Evolutionary conservation across 306 rosid species (phyloP).

Genomic region (Lagenaria siceraria): DNA sequence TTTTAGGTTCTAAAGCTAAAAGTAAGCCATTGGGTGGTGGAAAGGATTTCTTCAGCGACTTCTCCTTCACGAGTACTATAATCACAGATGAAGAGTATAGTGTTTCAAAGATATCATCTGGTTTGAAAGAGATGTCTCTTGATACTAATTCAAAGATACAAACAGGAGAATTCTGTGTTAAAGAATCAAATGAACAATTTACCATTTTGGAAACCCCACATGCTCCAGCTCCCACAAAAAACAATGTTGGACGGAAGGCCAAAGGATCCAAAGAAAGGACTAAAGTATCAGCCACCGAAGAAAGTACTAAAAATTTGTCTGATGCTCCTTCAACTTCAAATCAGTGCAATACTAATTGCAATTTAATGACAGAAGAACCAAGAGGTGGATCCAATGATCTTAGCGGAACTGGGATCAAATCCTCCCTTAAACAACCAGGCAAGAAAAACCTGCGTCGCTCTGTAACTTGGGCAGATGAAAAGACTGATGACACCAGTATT

Average conservation of each 20-base stretch:
- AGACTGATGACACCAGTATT: constrained; percentile 12
- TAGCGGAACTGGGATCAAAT: constrained; percentile 19
- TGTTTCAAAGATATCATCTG: constrained; percentile 51
- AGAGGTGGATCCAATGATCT: constrained; percentile 20
- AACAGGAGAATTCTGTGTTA: constrained; percentile 9
- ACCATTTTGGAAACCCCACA: constrained; percentile 24
- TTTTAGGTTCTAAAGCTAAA: constrained; percentile 55
- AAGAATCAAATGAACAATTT: constrained; percentile 8
- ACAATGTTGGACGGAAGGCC: constrained; percentile 23
- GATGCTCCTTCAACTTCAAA: constrained; percentile 39
- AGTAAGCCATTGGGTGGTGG: constrained; percentile 17
- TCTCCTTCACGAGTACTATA: constrained; percentile 54
- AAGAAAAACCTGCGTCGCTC: constrained; percentile 46
- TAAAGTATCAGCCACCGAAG: constrained; percentile 11
- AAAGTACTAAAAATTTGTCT: constrained; percentile 14
- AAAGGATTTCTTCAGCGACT: constrained; percentile 17
- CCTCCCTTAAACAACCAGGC: constrained; percentile 55
- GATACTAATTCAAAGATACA: constrained; percentile 17
- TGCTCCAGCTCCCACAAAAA: constrained; percentile 15
- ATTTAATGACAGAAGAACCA: constrained; percentile 13
- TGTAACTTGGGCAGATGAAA: constrained; percentile 88
- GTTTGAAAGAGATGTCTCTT: constrained; percentile 18
- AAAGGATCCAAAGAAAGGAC: constrained; percentile 15
- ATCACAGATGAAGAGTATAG: constrained; percentile 63
- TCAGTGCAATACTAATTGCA: constrained; percentile 14